Base-by-base conservation (phyloP, 352 stramenopile species). In the Globisporangium orthogonon region DNA sequence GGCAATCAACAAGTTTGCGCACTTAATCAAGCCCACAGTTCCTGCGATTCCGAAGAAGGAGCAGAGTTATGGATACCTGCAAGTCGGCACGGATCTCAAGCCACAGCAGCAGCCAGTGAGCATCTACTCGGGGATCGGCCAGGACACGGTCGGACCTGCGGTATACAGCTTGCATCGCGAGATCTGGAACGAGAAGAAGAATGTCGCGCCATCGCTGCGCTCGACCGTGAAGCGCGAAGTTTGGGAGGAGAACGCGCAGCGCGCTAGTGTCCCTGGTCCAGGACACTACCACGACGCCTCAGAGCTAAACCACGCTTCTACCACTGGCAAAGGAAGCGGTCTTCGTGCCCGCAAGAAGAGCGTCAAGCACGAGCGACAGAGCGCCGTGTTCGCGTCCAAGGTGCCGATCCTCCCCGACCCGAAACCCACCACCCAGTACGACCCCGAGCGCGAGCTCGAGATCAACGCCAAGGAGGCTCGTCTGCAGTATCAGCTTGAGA, bases 161-260 rank as follows among this genome's bases (percentile, higher is more conserved):
- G 78, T 75, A 4, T 91, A 91, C 66, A 83, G 63, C 54, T 62
- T 56, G 9, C 78, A 89, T 35, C 52, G 61, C 17, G 39, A 59
- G 51, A 79, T 87, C 62, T 89, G 68, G 70, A 75, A 89, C 61
- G 79, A 83, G 17, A 72, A 70, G 51, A 89, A 84, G 54, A 89
- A 89, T 30, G 77, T 67, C 7, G 79, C 77, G 31, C 55, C 77
- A 18, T 89, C 79, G 18, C 66, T 91, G 18, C 74, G 76, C 46
- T 89, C 82, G 2, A 87, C 77, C 0, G 74, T 83, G 9, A 84
- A 89, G 63, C 77, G 82, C 11, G 82, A 91, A 37, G 77, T 91
- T 2, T 91, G 82, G 82, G 77, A 83, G 50, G 77, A 77, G 50
- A 73, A 81, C 48, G 79, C 77, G 23, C 66, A 69, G n/a, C 66